A percentile compares a stretch with the other conserved stretches of the same genome.
Conservation (phyloP, 2,329 filamentous ascomycete species). For the Neoarthrinium moseri region DNA sequence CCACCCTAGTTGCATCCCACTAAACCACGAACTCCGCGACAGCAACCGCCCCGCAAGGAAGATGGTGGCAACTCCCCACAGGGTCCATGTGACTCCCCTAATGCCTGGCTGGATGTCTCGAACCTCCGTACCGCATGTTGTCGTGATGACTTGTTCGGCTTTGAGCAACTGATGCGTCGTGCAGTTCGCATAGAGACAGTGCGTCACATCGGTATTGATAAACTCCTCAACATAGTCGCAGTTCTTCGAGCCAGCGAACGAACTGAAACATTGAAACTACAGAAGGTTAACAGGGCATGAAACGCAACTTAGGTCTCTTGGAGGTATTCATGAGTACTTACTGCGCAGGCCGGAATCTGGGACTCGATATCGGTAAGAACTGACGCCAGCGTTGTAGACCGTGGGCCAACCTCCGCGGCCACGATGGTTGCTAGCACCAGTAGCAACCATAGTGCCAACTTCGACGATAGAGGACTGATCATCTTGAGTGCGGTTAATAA, state of each 20-base stretch:
- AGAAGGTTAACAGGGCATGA: background rate
- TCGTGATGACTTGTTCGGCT: conserved; percentile 12
- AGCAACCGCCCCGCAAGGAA: conserved; percentile 15
- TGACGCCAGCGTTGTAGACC: background rate
- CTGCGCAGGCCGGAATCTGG: background rate
- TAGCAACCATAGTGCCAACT: background rate
- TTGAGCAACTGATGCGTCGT: conserved; percentile 9
- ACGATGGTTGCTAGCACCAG: background rate
- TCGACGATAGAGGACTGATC: background rate
- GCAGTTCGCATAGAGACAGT: conserved; percentile 7
- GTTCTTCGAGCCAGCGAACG: background rate
- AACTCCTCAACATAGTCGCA: conserved; percentile 8
- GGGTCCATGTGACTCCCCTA: conserved; percentile 14
- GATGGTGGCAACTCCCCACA: conserved; percentile 13
- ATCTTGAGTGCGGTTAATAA: too few species aligned
- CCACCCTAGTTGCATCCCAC: conserved; percentile 16
- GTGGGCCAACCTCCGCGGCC: background rate
- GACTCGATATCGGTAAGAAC: background rate
- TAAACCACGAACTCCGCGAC: conserved; percentile 14
- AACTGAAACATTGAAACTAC: conserved; percentile 9
- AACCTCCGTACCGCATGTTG: conserved; percentile 9
- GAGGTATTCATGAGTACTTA: background rate
- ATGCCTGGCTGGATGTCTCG: conserved; percentile 12
- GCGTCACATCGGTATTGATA: conserved; percentile 8
- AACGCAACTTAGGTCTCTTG: background rate